Conservation (phyloP, 805 yeast genomes). For the Zygosaccharomyces rouxii region DNA sequence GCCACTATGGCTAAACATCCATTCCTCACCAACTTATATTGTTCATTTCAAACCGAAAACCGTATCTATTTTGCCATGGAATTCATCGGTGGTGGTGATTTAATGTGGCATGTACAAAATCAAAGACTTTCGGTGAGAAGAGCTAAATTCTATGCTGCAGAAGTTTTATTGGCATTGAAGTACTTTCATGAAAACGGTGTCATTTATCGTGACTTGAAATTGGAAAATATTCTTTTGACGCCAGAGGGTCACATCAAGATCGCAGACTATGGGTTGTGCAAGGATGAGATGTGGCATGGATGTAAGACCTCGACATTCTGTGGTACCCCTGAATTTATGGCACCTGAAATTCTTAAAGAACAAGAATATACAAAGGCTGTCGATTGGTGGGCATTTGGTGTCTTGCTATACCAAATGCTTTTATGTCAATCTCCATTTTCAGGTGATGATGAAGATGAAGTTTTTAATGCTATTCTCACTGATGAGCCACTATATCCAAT, state of each 20-base stretch:
- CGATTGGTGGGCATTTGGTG: constrained; percentile 99
- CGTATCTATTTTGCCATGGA: constrained; percentile 98
- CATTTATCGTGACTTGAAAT: constrained; percentile 82
- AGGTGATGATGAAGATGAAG: constrained; percentile 96
- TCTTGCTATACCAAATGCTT: constrained; percentile 90
- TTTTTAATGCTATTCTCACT: constrained; percentile 90
- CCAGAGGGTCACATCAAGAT: constrained; percentile 91
- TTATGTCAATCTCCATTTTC: constrained; percentile 95
- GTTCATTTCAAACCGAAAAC: constrained; percentile 97
- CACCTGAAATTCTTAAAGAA: constrained; percentile 93
- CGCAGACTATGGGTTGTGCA: constrained; percentile 96
- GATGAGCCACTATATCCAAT: constrained; percentile 97
- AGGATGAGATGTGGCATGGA: constrained; percentile 84
- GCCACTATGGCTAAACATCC: constrained; percentile 92
- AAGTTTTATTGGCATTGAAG: constrained; percentile 83
- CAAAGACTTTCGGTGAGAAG: constrained; percentile 81
- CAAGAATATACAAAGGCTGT: constrained; percentile 91
- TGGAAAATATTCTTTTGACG: constrained; percentile 88
- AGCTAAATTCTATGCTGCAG: constrained; percentile 97
- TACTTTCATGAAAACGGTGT: constrained; percentile 95
- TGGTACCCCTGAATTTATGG: constrained; percentile 99
- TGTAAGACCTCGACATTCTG: constrained; percentile 91
- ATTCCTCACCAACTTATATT: constrained; percentile 80
- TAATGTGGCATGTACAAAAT: constrained; percentile 99
- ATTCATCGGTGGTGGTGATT: constrained; percentile 94